Percentiles rank a stretch among this genome's conserved stretches.
Evolutionary conservation across 1,139 yeast genomes (phyloP).

Genomic region (Candida sojae): DNA sequence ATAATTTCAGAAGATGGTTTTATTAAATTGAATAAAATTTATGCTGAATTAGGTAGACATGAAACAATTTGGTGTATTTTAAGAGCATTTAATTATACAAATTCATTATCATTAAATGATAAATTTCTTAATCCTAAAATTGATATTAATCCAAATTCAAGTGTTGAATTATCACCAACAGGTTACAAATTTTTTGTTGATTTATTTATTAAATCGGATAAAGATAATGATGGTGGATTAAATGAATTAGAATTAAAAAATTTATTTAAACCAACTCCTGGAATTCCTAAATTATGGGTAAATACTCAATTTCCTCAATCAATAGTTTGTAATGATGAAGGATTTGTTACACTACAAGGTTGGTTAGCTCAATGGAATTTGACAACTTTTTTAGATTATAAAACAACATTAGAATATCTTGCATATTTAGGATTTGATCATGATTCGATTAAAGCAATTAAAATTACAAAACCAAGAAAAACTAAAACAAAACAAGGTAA

Average conservation of each 20-base stretch:
- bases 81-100: conserved; percentile 85
- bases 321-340: conserved; percentile 86
- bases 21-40: conserved; percentile 70
- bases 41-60: conserved; percentile 89
- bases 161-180: conserved; percentile 90
- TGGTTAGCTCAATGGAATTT: conserved; percentile 99
- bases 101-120: conserved; percentile 82
- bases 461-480: conserved; percentile 80
- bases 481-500: conserved; percentile 64
- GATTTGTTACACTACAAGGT: conserved; percentile 89
- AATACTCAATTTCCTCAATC: conserved; percentile 84
- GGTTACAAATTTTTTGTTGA: conserved; percentile 93
- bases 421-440: conserved; percentile 82
- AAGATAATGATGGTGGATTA: conserved; percentile 94
- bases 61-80: conserved; percentile 96
- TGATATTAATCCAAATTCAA: conserved; percentile 74
- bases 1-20: conserved; percentile 62
- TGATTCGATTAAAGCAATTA: conserved; percentile 59
- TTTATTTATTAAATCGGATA: conserved; percentile 80
- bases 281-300: conserved; percentile 83
- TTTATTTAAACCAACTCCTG: conserved; percentile 87
- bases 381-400: conserved; percentile 85
- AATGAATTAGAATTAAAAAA: conserved; percentile 67
- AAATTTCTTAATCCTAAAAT: conserved; percentile 73
- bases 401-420: conserved; percentile 80